Evolutionary conservation across 1,284 basidiomycete genomes (phyloP), one percentile per base, ranked within the genome.

Genomic region (Albatrellus sp.): DNA sequence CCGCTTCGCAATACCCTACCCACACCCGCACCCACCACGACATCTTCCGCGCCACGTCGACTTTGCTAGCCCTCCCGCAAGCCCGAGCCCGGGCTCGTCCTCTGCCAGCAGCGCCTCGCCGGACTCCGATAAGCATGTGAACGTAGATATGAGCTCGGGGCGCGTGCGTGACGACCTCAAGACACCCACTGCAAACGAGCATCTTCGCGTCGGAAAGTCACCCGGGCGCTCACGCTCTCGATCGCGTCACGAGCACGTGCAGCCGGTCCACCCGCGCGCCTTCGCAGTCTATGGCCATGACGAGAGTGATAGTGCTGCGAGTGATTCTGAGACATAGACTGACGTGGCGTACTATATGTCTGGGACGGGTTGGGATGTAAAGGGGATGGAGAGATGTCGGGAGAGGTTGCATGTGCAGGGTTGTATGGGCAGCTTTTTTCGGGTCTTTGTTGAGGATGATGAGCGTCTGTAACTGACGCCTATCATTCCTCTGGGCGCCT

Each of bases 251-350:
- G 47, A 42, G 30, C 34, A 19, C 8, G 37, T 36, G 8, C 36
- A 37, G 32, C 9, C 35, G 3, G 36, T 42, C 40, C 65, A 67
- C 40, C 67, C 70, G 35, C 71, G 68, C 24, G 82, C 84, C 33
- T 87, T 89, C 54, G 80, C 83, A 44, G 85, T 85, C 14, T 85
- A 78, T 76, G 87, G 86, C 1, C 80, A 86, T 40, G 89, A 91
- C 57, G 89, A 91, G 60, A 90, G 84, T 46, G 89, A 90, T 54
- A 86, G 82, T 55, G 80, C 79, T 54, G 70, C 82, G 14, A 87
- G 83, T 50, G 83, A 86, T 54, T 79, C 70, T 48, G 82, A 85
- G 49, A 48, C 53, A n/a, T 50, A 28, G 48, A 35, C 16, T 34
- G 29, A 31, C 16, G 20, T 40, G 6, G 39, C 11, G 10, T n/a